A percentile compares a stretch with the other conserved stretches of the same genome.
phyloP scores from a whole-genome alignment of 768 basidiomycete genomes.

The Pisolithus marmoratus region DNA sequence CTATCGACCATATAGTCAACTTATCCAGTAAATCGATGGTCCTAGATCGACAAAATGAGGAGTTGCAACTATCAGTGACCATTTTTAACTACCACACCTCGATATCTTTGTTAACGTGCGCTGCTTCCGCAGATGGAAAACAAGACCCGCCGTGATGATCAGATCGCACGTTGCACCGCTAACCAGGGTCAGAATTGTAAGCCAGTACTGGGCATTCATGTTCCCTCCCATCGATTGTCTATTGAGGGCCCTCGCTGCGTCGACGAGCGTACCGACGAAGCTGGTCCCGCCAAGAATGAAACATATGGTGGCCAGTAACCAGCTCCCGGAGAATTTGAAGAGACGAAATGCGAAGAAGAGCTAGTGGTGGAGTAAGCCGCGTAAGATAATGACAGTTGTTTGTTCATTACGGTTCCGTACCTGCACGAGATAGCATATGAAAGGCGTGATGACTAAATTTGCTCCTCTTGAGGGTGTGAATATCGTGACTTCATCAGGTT shows the following conservation, averaged over 20 bases:
- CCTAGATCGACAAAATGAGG: neutral
- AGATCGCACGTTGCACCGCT: constrained; percentile 3
- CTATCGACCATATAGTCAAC: neutral
- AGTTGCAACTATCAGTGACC: neutral
- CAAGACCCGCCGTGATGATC: constrained; percentile 1
- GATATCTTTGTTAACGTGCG: neutral
- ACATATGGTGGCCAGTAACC: neutral
- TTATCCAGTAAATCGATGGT: neutral
- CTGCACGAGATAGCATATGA: constrained; percentile 6
- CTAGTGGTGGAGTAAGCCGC: neutral
- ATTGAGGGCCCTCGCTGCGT: neutral
- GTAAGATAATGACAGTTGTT: too few species aligned
- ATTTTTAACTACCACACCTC: neutral
- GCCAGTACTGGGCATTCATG: constrained; percentile 1
- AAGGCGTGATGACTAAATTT: constrained; percentile 3
- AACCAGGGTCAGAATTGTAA: constrained; percentile 4
- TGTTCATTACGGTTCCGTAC: neutral
- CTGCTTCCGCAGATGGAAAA: constrained; percentile 2
- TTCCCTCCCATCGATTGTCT: neutral
- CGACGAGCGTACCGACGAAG: constrained; percentile 2
- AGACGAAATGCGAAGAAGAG: constrained; percentile 2
- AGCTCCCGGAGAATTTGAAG: constrained; percentile 1
- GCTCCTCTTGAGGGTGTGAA: constrained; percentile 2
- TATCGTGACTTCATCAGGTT: constrained; percentile 4
- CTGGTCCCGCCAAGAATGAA: neutral